Conservation (phyloP, 1,284 basidiomycete species). For the Kalmanozyma brasiliensis region DNA sequence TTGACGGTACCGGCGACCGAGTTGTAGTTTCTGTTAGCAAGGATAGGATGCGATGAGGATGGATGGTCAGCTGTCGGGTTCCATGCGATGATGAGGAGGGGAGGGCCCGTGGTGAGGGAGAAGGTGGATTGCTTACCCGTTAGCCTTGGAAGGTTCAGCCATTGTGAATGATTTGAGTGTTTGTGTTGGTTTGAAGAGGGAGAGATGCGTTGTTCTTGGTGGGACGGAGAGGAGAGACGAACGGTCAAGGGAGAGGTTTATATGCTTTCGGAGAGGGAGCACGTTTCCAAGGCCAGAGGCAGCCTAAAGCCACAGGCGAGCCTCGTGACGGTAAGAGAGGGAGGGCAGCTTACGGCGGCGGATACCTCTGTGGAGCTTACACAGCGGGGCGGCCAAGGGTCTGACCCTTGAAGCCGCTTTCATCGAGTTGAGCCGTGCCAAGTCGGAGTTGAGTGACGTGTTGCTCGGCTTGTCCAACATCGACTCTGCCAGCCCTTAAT, state of each 20-base stretch:
- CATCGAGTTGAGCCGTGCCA: no score
- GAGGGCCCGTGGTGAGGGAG: not conserved
- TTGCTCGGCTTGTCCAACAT: not conserved
- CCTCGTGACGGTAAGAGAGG: constrained; percentile 15
- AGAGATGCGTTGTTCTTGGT: not conserved
- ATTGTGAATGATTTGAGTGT: constrained; percentile 35
- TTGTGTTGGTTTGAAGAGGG: constrained; percentile 9
- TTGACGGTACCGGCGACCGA: constrained; percentile 49
- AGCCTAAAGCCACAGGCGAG: not conserved
- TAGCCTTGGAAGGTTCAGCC: constrained; percentile 54
- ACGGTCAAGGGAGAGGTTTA: constrained; percentile 10
- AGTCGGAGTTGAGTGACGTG: no score
- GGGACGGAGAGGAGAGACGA: constrained; percentile 4
- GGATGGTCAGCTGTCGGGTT: not conserved
- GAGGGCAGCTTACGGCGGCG: no score
- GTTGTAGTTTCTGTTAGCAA: constrained; percentile 47
- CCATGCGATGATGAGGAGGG: not conserved
- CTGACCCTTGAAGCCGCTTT: no score
- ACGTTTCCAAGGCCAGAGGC: not conserved
- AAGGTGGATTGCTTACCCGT: no score
- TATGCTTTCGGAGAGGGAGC: constrained; percentile 22
- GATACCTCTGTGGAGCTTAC: no score
- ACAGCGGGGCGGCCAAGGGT: no score
- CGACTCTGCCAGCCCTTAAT: no score
- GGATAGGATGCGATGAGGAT: not conserved